phyloP scores from a whole-genome alignment of 371 early-diverging fungal genomes.

The Mucor irregularis region DNA sequence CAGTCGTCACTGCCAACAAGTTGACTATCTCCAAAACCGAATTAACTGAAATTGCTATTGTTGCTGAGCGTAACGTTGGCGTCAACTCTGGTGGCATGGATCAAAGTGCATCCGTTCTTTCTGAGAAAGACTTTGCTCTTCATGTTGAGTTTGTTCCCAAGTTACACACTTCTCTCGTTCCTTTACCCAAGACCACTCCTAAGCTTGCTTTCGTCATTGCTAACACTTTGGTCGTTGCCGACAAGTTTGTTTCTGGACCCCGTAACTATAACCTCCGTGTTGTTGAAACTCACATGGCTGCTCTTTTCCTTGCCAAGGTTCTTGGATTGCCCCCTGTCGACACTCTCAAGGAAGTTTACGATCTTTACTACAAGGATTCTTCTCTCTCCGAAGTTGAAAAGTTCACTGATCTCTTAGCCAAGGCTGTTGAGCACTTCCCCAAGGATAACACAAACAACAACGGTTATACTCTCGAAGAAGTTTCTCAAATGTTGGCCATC shows the following conservation, averaged over 20 bases:
- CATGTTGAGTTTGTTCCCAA: constrained; percentile 86
- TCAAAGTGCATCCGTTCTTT: constrained; percentile 87
- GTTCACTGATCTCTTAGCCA: constrained; percentile 32
- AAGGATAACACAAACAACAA: constrained; percentile 29
- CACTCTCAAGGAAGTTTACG: constrained; percentile 69
- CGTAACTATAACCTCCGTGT: constrained; percentile 92
- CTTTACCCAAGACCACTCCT: constrained; percentile 55
- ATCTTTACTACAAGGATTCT: constrained; percentile 52
- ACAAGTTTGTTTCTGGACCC: constrained; percentile 90
- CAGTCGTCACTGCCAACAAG: constrained; percentile 62
- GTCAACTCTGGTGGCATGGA: constrained; percentile 92
- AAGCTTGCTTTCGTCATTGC: constrained; percentile 85
- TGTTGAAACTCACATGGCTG: constrained; percentile 88
- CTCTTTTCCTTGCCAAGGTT: constrained; percentile 64
- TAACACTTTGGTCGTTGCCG: constrained; percentile 84
- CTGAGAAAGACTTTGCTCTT: constrained; percentile 68
- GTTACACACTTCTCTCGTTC: constrained; percentile 66
- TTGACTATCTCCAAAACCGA: constrained; percentile 59
- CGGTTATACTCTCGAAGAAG: constrained; percentile 67
- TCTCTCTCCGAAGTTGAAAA: constrained; percentile 36
- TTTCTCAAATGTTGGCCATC: constrained; percentile 61
- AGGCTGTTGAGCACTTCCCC: constrained; percentile 23
- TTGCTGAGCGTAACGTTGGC: constrained; percentile 82
- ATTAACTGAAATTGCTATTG: constrained; percentile 76
- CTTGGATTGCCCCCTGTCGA: constrained; percentile 47